Percentiles rank a stretch among this genome's conserved stretches.
Evolutionary conservation across 306 rosid genomes (phyloP).

Genomic region (Adenanthera pavonina): DNA sequence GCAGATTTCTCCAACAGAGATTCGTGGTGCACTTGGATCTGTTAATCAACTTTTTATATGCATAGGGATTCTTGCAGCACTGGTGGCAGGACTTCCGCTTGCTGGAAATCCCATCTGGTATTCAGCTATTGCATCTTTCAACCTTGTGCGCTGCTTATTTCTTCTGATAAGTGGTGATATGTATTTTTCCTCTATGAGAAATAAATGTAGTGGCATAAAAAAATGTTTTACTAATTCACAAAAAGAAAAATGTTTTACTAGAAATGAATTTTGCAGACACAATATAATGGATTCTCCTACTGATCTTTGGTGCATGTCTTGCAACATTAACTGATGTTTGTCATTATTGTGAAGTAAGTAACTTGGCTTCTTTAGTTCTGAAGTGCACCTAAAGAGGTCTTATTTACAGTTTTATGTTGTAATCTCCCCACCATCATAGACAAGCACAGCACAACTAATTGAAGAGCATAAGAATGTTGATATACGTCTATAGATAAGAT

Average conservation of each 20-base stretch:
- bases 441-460: background rate
- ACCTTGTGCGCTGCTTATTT: conserved; percentile 29
- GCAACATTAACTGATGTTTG: background rate
- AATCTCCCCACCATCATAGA: background rate
- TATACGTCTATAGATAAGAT: background rate
- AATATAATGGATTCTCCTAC: too few relatives aligned
- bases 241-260: background rate
- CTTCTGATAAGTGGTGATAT: conserved; percentile 19
- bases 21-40: conserved; percentile 95
- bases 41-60: conserved; percentile 91
- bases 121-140: conserved; percentile 28
- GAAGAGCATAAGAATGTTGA: conserved; percentile 9
- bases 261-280: conserved; percentile 11
- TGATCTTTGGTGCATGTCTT: background rate
- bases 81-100: conserved; percentile 90
- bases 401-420: too few relatives aligned
- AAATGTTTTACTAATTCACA: too few relatives aligned
- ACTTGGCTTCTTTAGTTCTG: background rate
- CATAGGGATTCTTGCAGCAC: conserved; percentile 85
- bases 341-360: background rate
- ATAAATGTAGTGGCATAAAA: background rate
- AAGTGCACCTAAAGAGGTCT: background rate
- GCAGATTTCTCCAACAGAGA: conserved; percentile 95
- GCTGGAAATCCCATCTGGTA: conserved; percentile 87
- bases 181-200: conserved; percentile 14